phyloP scores from a whole-genome alignment of 352 stramenopile species.

The Globisporangium radiosum region DNA sequence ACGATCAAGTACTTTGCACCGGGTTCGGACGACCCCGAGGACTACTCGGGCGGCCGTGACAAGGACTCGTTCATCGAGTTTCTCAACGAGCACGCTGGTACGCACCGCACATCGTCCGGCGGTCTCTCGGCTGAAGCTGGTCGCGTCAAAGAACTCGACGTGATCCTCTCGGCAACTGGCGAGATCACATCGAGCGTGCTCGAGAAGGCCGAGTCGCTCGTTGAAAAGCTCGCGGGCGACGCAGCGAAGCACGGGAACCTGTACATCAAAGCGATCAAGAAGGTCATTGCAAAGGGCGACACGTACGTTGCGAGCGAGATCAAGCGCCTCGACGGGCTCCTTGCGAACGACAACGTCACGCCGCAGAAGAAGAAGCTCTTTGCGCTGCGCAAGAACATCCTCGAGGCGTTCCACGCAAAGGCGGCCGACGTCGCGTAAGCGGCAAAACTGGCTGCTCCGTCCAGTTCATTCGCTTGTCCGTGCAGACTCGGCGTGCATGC shows the following conservation, averaged over 20 bases:
- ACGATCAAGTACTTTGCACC: conserved; percentile 91
- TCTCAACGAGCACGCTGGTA: conserved; percentile 88
- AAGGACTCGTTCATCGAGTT: conserved; percentile 86
- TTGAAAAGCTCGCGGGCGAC: conserved; percentile 62
- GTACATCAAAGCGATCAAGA: conserved; percentile 89
- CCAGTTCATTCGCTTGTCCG: too few species aligned
- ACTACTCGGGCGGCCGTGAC: conserved; percentile 82
- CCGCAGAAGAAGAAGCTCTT: conserved; percentile 89
- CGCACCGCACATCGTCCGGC: conserved; percentile 70
- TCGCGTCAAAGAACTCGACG: conserved; percentile 76
- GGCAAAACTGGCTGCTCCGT: neutral
- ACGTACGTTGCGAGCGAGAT: conserved; percentile 84
- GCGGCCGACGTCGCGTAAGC: conserved; percentile 19
- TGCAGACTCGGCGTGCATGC: too few species aligned
- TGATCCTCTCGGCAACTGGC: conserved; percentile 68
- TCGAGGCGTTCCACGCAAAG: conserved; percentile 55
- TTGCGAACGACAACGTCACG: conserved; percentile 77
- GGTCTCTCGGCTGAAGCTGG: conserved; percentile 68
- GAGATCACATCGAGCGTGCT: conserved; percentile 63
- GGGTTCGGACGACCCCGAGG: conserved; percentile 69
- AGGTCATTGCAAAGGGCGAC: conserved; percentile 83
- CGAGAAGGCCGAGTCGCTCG: conserved; percentile 63
- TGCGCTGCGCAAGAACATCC: conserved; percentile 87
- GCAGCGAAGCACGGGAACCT: conserved; percentile 73
- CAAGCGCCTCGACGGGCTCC: conserved; percentile 67